Evolutionary conservation across 495 filamentous ascomycete species (phyloP), one percentile per base, ranked within the genome.

Genomic region (Trypethelium eluteriae): DNA sequence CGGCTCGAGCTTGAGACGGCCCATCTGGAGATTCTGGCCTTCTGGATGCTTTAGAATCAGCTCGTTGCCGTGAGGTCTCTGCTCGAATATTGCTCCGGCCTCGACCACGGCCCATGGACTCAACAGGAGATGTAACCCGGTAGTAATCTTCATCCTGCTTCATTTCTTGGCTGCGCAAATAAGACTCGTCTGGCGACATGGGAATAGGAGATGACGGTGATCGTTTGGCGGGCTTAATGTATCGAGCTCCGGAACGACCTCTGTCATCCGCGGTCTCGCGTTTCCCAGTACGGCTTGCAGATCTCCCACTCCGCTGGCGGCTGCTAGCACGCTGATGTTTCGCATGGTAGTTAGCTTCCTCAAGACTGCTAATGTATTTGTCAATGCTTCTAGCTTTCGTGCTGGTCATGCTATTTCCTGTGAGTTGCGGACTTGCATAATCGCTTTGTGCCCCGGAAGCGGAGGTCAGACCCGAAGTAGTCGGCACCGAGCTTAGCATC

Each of bases 131-230:
- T 12, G 76, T 70, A 1, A 77, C 62, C 57, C 80, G 79, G 63
- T 80, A 78, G 67, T 78, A 77, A 6, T 71, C 67, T 47, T 79
- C 71, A 44, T 79, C 78, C 16, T 80, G 75, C 9, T 77, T 75
- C 56, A 75, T 81, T 7, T 81, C 81, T 67, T 69, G 61, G 39
- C 38, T 64, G 39, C 67, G 73, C 32, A 72, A 73, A 63, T 68
- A 70, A 39, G 72, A 68, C 47, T 94, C 90, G 70, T 96, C 90
- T 0, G 91, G 90, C 1, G 91, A 93, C 92, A 96, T 96, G 18
- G 91, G 90, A 12, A 95, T 85, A 0, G 92, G 92, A 10, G 92
- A 96, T 53, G 90, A 93, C 3, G 92, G 92, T 5, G 92, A 96
- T 4, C 90, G 82, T 73, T 96, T 95, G 6, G 90, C 88, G 38